Evolutionary conservation across 1,139 yeast genomes (phyloP).

Genomic region (Meyerozyma sp.): DNA sequence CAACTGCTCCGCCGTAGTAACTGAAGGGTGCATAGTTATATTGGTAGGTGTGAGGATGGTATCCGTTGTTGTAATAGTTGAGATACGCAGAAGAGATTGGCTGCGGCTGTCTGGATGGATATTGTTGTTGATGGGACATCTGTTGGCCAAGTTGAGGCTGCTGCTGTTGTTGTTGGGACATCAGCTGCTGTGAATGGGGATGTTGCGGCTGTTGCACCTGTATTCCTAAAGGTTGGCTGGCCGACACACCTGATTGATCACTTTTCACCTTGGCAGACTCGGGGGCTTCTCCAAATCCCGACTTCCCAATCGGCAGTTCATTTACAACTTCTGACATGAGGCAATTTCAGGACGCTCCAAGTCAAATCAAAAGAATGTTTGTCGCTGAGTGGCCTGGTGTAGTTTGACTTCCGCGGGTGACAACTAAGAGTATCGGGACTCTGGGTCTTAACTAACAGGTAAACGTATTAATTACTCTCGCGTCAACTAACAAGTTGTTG

Average conservation of each 20-base stretch:
- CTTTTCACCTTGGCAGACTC: background rate
- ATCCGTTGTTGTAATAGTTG: slow-evolving; percentile 2
- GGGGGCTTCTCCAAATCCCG: background rate
- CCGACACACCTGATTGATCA: background rate
- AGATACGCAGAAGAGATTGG: slow-evolving; percentile 2
- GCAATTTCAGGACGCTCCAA: background rate
- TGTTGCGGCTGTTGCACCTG: slow-evolving; percentile 5
- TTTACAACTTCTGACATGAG: background rate
- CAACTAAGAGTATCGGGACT: background rate
- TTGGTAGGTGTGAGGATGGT: background rate
- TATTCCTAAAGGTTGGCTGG: slow-evolving; percentile 1
- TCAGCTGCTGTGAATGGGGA: slow-evolving; percentile 3
- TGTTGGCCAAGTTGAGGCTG: slow-evolving; percentile 6
- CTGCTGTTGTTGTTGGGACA: slow-evolving; percentile 2
- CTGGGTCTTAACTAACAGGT: background rate
- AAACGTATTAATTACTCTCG: background rate
- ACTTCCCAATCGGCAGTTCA: slow-evolving; percentile 1
- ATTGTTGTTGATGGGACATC: slow-evolving; percentile 3
- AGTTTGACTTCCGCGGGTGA: no score
- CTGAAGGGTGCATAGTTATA: background rate
- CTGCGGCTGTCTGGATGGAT: slow-evolving; percentile 2
- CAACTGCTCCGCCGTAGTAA: background rate
- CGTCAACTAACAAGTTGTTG: background rate
- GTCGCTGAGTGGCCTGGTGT: no score
- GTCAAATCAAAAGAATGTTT: background rate